Evolutionary conservation across 106 monocot species (phyloP).

Genomic region (Vanilla planifolia): DNA sequence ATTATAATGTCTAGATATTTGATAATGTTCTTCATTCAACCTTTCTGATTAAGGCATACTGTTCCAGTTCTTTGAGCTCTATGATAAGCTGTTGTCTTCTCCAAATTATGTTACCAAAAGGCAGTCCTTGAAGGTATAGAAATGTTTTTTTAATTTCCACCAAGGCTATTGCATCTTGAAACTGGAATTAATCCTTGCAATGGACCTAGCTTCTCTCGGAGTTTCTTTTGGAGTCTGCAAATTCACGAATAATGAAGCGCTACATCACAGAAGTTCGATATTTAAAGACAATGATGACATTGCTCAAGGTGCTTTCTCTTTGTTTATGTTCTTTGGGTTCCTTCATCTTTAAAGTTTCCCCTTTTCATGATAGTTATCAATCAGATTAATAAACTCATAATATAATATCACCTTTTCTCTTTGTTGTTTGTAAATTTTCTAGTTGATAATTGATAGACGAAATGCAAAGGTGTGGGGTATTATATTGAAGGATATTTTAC

Average conservation of each 20-base stretch:
- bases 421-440: no score
- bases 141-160: not conserved
- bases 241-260: constrained; percentile 89
- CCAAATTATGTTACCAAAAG: constrained; percentile 91
- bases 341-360: not conserved
- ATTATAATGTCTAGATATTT: not conserved
- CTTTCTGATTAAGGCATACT: constrained; percentile 19
- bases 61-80: constrained; percentile 89
- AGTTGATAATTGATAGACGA: no score
- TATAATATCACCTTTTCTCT: not conserved
- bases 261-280: constrained; percentile 76
- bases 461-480: no score
- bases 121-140: constrained; percentile 92
- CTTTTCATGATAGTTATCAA: no score
- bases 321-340: not conserved
- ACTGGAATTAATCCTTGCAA: not conserved
- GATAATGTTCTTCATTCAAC: not conserved
- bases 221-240: constrained; percentile 89
- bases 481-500: no score
- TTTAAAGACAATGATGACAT: constrained; percentile 63
- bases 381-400: no score
- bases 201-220: constrained; percentile 80
- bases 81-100: constrained; percentile 71
- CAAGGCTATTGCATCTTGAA: constrained; percentile 2
- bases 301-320: constrained; percentile 59